Evolutionary conservation across 75 land plant species (phyloP).

Genomic region (Picea glauca): DNA sequence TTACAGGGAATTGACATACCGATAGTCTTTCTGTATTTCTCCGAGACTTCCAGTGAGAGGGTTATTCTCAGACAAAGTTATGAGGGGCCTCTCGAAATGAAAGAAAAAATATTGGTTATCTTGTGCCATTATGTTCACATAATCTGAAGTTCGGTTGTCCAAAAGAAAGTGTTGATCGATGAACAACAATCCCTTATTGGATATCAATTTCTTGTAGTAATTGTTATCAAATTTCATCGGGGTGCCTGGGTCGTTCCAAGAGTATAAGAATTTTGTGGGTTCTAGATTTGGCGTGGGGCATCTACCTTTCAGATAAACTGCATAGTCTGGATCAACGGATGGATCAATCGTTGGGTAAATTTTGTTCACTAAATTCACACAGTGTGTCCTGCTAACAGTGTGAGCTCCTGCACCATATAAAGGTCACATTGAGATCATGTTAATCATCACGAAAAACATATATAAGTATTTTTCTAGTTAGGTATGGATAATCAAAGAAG

Average conservation of each 20-base stretch:
- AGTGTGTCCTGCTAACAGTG: conserved; percentile 12
- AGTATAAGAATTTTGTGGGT: conserved; percentile 12
- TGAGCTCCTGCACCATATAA: conserved; percentile 24
- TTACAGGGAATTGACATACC: no score
- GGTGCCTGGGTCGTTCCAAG: conserved; percentile 18
- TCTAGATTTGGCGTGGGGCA: no score
- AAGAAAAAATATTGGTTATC: conserved; percentile 28
- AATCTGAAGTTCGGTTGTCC: conserved; percentile 9
- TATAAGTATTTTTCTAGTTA: background rate
- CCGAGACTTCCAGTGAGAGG: no score
- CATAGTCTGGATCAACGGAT: no score
- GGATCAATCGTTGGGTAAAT: no score
- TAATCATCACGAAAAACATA: background rate
- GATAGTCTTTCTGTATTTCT: no score
- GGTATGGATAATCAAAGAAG: no score
- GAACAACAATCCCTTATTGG: conserved; percentile 17
- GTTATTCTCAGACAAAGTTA: conserved; percentile 7
- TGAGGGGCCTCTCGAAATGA: conserved; percentile 17
- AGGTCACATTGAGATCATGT: no score
- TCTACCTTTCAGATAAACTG: no score
- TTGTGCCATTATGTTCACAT: conserved; percentile 15
- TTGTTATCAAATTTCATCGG: conserved; percentile 18
- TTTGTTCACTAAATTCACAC: no score
- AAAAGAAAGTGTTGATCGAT: conserved; percentile 18
- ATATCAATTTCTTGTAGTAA: conserved; percentile 22